These are phyloP conservation scores for Psidium friedrichsthalianum DNA, from an alignment of 345 rosid genomes.

Conservation along the genomic window DNA sequence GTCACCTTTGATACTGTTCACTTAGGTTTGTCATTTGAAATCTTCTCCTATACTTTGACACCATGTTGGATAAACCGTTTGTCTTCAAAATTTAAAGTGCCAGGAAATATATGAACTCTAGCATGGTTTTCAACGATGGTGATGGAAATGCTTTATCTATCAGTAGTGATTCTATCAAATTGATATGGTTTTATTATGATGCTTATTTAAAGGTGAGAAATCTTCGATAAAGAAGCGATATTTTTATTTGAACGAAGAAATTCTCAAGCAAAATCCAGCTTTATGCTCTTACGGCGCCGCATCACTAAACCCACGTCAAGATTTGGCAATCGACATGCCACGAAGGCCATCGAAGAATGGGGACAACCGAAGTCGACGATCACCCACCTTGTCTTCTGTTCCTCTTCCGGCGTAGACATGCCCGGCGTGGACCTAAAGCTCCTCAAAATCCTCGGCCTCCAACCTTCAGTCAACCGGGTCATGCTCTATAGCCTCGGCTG, in stretches of 20 bases:
- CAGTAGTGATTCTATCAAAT: not conserved
- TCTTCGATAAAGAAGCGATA: not conserved
- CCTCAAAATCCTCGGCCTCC: not conserved
- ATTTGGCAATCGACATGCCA: not conserved
- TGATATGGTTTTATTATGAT: not conserved
- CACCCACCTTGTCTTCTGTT: not conserved
- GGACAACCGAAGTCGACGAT: not conserved
- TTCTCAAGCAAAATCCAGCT: not conserved
- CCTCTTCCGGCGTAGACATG: not conserved
- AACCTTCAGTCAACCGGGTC: not conserved
- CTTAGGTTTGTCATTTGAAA: too few relatives aligned
- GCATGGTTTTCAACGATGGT: too few relatives aligned
- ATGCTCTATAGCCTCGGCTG: not conserved
- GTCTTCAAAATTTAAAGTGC: too few relatives aligned
- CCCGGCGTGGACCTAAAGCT: not conserved
- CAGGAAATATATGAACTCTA: too few relatives aligned
- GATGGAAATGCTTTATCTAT: not conserved
- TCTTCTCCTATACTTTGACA: too few relatives aligned
- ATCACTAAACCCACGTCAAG: not conserved
- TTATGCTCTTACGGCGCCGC: not conserved
- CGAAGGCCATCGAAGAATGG: not conserved
- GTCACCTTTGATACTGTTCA: too few relatives aligned
- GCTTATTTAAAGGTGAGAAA: not conserved
- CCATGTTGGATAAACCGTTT: too few relatives aligned
- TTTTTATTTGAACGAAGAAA: not conserved